Evolutionary conservation across 1,139 yeast genomes (phyloP).

Genomic region (Starmera stellimalicola): DNA sequence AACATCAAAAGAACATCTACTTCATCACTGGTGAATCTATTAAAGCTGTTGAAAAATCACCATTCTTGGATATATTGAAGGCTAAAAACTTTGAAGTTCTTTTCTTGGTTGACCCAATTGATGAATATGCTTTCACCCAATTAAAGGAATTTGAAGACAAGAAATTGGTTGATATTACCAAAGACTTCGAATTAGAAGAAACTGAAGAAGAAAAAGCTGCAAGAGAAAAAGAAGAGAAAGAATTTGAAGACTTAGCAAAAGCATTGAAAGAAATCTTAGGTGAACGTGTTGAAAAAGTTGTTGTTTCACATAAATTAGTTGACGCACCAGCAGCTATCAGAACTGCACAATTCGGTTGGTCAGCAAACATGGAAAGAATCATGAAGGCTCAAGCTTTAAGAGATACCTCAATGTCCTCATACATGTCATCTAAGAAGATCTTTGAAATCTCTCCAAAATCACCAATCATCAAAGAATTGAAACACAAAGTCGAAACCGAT

Average conservation of each 20-base stretch:
- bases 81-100: conserved; percentile 98
- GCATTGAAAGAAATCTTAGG: conserved; percentile 96
- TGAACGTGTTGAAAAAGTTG: conserved; percentile 98
- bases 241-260: conserved; percentile 88
- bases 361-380: conserved; percentile 99
- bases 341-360: conserved; percentile 99
- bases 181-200: conserved; percentile 98
- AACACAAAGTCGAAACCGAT: conserved; percentile 90
- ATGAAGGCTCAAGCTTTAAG: conserved; percentile 99
- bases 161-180: conserved; percentile 96
- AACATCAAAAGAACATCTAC: conserved; percentile 99
- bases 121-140: conserved; percentile 99
- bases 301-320: conserved; percentile 93
- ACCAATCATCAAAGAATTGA: conserved; percentile 89
- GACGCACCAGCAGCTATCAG: conserved; percentile 99
- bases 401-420: conserved; percentile 97
- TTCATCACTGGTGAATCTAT: conserved; percentile 98
- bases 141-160: conserved; percentile 99
- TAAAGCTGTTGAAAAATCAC: conserved; percentile 98
- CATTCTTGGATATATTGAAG: conserved; percentile 98
- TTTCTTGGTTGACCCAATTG: conserved; percentile 98
- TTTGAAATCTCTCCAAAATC: conserved; percentile 98
- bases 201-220: conserved; percentile 93
- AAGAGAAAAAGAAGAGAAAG: conserved; percentile 90
- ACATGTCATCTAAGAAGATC: conserved; percentile 99